phyloP scores from a whole-genome alignment of 768 basidiomycete genomes.

The Pleurotus tuoliensis region DNA sequence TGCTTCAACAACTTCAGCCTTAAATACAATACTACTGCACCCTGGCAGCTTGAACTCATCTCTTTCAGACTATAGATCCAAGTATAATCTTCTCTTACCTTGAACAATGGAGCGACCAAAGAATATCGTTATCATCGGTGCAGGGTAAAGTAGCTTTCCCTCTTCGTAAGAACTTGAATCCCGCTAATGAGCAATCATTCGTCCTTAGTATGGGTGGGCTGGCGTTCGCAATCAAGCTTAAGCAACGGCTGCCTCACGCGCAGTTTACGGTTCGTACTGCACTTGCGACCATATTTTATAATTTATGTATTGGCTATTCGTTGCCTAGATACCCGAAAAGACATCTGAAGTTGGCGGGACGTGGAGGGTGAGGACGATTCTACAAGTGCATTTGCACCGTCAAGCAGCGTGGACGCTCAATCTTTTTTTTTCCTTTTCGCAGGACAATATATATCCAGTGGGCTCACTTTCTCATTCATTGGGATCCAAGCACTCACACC shows the following conservation, averaged over 20 bases:
- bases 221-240: constrained; percentile 39
- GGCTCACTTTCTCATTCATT: not conserved
- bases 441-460: constrained; percentile 26
- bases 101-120: not conserved
- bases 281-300: not conserved
- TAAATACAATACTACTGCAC: too few relatives aligned
- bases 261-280: constrained; percentile 1
- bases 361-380: constrained; percentile 44
- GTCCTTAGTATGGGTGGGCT: constrained; percentile 35
- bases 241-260: constrained; percentile 16
- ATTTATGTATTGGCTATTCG: not conserved
- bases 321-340: constrained; percentile 42
- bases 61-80: not conserved
- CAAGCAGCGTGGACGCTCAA: constrained; percentile 4
- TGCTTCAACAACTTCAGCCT: too few relatives aligned
- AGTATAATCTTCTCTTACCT: too few relatives aligned
- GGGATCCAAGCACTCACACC: not conserved
- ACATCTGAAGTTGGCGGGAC: constrained; percentile 42
- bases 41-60: too few relatives aligned
- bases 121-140: not conserved
- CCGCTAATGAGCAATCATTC: not conserved
- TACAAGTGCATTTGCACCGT: not conserved
- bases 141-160: not conserved
- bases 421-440: not conserved
- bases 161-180: not conserved